Evolutionary conservation across 345 rosid genomes (phyloP), one percentile per base, ranked within the genome.

Genomic region (Salix caprea): DNA sequence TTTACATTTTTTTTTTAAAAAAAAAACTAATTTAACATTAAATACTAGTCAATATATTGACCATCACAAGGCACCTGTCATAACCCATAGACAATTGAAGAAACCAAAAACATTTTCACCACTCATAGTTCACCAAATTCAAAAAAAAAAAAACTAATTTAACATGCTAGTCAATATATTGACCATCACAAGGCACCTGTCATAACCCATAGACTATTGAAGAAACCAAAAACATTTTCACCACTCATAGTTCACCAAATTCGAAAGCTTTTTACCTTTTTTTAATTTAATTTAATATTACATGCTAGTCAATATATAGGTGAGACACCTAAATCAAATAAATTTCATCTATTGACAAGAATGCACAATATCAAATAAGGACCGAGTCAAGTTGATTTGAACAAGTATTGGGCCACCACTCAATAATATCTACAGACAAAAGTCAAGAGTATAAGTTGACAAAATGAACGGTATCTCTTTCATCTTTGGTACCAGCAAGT

Each of bases 371-470:
- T 73, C 74, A 70, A 18, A 70, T 69, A 50, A 21, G 73, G 79
- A 84, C 83, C 42, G 15, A 84, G 83, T 84, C 87, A 84, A 74
- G 64, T 71, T 67, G 79, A 84, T 80, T 56, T 48, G n/a, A 67
- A 67, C 46, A 66, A 56, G 60, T 40, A n/a, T 9, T 42, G 52
- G 36, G 42, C 50, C 68, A 69, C 58, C 58, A 30, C 18, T 67
- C 30, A 75, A 69, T 58, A 10, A 65, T 28, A 74, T 67, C 39
- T 39, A 40, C 44, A 76, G 14, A 40, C 42, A 69, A 8, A 80
- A 73, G 82, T 77, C 84, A 83, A 72, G 37, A 30, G 46, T 23
- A 67, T 62, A 74, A 74, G 81, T 84, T 79, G 87, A 85, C 75
- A 76, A 74, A 81, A 67, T 67, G 68, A 62, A 66, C 14, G 30